These are phyloP conservation scores for Dendryphion nanum DNA, from an alignment of 2,329 filamentous ascomycete genomes.

Conservation along the genomic window DNA sequence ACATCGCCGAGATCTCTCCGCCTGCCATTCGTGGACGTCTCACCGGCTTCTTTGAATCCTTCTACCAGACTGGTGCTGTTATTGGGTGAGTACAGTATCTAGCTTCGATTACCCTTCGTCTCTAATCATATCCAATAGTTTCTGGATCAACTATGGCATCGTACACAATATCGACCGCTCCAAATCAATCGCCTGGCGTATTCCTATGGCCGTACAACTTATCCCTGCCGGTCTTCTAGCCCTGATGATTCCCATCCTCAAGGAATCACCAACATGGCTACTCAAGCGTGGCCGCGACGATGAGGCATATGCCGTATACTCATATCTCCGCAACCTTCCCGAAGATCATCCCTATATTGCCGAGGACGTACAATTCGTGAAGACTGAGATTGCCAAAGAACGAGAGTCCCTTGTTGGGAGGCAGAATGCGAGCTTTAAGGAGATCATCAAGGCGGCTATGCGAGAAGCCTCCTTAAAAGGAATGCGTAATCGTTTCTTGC, in stretches of 20 bases:
- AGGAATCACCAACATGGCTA: slow-evolving; percentile 35
- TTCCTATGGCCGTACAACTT: slow-evolving; percentile 56
- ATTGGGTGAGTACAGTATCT: too few species aligned
- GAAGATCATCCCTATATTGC: slow-evolving; percentile 42
- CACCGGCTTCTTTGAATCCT: slow-evolving; percentile 65
- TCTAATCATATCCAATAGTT: too few species aligned
- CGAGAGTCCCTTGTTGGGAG: slow-evolving; percentile 25
- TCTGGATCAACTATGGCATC: slow-evolving; percentile 44
- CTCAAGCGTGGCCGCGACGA: slow-evolving; percentile 31
- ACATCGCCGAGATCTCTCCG: slow-evolving; percentile 48
- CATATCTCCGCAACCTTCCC: slow-evolving; percentile 47
- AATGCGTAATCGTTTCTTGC: slow-evolving; percentile 41
- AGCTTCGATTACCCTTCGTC: too few species aligned
- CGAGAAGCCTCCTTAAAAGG: slow-evolving; percentile 32
- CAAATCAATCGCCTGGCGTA: slow-evolving; percentile 58
- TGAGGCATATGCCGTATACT: slow-evolving; percentile 42
- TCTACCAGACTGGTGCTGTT: slow-evolving; percentile 62
- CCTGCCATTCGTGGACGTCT: slow-evolving; percentile 63
- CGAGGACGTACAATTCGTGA: slow-evolving; percentile 33
- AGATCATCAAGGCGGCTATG: slow-evolving; percentile 29
- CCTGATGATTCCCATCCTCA: slow-evolving; percentile 31
- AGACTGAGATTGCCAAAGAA: slow-evolving; percentile 30
- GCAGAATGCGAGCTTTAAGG: slow-evolving; percentile 23
- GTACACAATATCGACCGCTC: slow-evolving; percentile 43
- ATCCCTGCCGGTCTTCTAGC: slow-evolving; percentile 40